Percentiles rank a stretch among this genome's conserved stretches.
Conservation (phyloP, 176 grass and related monocot species). For the Tillandsia fasciculata region DNA sequence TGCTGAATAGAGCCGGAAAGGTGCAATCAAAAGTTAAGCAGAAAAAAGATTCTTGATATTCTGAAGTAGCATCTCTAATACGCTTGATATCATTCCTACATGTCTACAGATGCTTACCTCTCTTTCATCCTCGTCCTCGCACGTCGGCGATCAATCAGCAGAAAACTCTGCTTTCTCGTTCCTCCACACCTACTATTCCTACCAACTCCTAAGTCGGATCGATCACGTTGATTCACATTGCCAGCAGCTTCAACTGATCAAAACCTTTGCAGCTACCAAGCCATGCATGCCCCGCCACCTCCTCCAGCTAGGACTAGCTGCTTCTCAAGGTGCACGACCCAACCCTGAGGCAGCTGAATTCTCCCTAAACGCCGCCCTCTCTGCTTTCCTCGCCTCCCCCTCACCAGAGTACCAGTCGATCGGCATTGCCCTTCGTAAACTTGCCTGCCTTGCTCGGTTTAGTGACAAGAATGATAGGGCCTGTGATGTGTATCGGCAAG, state of each 20-base stretch:
- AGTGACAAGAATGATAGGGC: conserved; percentile 43
- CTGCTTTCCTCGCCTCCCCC: conserved; percentile 44
- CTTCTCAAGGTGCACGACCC: conserved; percentile 40
- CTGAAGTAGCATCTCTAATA: not conserved
- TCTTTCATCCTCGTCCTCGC: conserved; percentile 29
- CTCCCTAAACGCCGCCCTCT: conserved; percentile 50
- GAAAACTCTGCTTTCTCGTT: conserved; percentile 28
- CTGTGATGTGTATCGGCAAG: conserved; percentile 67
- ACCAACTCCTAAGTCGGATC: conserved; percentile 56
- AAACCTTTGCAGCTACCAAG: conserved; percentile 67
- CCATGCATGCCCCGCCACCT: conserved; percentile 48
- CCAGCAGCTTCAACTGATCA: conserved; percentile 68
- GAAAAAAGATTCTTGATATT: not conserved
- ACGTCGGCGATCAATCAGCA: conserved; percentile 34
- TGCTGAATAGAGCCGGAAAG: conserved; percentile 81
- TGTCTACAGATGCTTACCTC: conserved; percentile 37
- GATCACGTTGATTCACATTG: conserved; percentile 14
- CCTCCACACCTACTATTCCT: conserved; percentile 55
- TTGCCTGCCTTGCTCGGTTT: conserved; percentile 48
- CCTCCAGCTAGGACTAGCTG: conserved; percentile 43
- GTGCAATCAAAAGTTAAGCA: conserved; percentile 21
- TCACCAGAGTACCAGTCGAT: conserved; percentile 66
- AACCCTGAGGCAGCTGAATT: conserved; percentile 68
- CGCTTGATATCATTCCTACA: not conserved
- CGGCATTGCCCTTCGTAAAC: conserved; percentile 49